Evolutionary conservation across 306 rosid species (phyloP), one percentile per base, ranked within the genome.

Genomic region (Prunus fruticosa): DNA sequence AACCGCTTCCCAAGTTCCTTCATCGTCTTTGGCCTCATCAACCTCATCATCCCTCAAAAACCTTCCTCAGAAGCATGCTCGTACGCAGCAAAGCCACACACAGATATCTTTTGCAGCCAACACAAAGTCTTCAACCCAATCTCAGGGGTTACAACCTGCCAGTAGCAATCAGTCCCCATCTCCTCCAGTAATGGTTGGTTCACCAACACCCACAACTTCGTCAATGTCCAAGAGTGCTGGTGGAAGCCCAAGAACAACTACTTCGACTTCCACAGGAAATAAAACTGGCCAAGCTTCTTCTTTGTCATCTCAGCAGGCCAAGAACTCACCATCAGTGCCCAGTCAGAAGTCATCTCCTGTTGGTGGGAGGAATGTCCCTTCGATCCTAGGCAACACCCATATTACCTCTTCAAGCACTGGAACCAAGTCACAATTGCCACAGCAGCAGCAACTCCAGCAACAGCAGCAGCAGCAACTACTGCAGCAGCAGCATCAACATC

Each of bases 61-160:
- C 69, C 86, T 77, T 64, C 70, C 87, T 51, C 99, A 89, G 67
- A 97, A 90, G 84, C 97, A 85, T 66, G 81, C 72, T 22, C 93
- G 97, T 8, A 53, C 84, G 10, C 98, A 93, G 71, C 98, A 88
- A 65, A 72, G 80, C 65, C 97, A 86, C 65, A 71, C 93, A 1
- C 99, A 96, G 67, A 96, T 96, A 64, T 96, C 99, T 58, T 96
- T 96, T 80, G 89, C 88, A 16, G 86, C 93, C 41, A 96, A 76
- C 84, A 64, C 90, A 2, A 95, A 95, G 74, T 63, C 97, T 16
- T 78, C 97, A 41, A 25, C 87, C 41, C 82, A 85, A 80, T 56
- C 82, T 22, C 96, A 83, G 71, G 93, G 88, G 70, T 87, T 87
- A 38, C 90, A 77, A 73, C 84, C 97, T 69, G 76, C 85, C 71